Evolutionary conservation across 2,329 filamentous ascomycete genomes (phyloP).

Genomic region (Neofusicoccum kwambonambiense): DNA sequence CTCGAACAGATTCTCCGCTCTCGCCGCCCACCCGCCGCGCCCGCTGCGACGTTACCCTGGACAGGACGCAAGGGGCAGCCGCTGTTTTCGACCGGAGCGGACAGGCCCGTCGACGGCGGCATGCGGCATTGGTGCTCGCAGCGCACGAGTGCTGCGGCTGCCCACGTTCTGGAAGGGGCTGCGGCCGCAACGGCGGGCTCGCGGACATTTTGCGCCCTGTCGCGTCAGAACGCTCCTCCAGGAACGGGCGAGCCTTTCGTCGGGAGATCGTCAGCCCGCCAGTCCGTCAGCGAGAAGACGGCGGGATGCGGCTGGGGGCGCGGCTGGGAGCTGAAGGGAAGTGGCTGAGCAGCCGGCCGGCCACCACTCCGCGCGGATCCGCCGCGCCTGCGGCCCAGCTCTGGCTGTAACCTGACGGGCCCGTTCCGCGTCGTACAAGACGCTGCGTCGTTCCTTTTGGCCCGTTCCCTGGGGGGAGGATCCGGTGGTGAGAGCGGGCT

Average conservation of each 20-base stretch:
- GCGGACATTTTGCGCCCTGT: neutral
- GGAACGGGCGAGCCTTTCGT: neutral
- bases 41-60: constrained; percentile 9
- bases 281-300: neutral
- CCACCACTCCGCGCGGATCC: neutral
- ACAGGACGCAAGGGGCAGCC: neutral
- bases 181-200: no score
- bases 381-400: neutral
- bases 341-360: neutral
- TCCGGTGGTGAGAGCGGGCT: no score
- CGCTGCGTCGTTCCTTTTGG: neutral
- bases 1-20: neutral
- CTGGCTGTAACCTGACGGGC: neutral
- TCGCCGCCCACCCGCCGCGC: neutral
- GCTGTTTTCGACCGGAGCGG: neutral
- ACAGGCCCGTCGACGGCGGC: neutral
- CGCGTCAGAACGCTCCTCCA: neutral
- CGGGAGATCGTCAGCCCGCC: neutral
- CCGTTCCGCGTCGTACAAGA: neutral
- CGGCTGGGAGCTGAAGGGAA: neutral
- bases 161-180: constrained; percentile 12
- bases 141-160: neutral
- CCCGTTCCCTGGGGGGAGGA: neutral
- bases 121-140: neutral
- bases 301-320: neutral